Percentiles rank a stretch among this genome's conserved stretches.
Evolutionary conservation across 306 rosid species (phyloP).

Genomic region (Abrus pulchellus): DNA sequence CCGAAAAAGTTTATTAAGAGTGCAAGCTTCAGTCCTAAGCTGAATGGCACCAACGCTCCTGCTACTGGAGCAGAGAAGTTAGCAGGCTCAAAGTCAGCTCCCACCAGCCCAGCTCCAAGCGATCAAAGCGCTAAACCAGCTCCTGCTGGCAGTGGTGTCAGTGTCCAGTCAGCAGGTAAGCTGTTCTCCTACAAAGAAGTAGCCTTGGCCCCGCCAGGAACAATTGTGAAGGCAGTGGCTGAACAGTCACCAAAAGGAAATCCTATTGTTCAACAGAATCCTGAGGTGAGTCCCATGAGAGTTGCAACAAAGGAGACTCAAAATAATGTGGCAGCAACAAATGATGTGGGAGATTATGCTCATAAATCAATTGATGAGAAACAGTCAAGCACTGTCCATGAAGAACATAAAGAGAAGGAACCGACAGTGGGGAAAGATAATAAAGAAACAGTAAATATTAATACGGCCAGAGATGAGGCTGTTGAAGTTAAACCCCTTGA

Average conservation of each 20-base stretch:
- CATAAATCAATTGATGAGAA: slow-evolving; percentile 53
- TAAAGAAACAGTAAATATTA: slow-evolving; percentile 49
- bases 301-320: slow-evolving; percentile 51
- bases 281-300: slow-evolving; percentile 54
- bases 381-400: slow-evolving; percentile 35
- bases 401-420: slow-evolving; percentile 50
- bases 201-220: slow-evolving; percentile 97
- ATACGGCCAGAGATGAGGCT: slow-evolving; percentile 48
- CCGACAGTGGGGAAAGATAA: slow-evolving; percentile 43
- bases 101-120: slow-evolving; percentile 65
- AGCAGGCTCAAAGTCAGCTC: slow-evolving; percentile 77
- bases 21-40: slow-evolving; percentile 85
- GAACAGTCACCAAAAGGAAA: slow-evolving; percentile 75
- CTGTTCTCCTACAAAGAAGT: slow-evolving; percentile 97
- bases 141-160: slow-evolving; percentile 56
- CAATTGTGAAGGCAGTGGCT: slow-evolving; percentile 90
- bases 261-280: slow-evolving; percentile 52
- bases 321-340: slow-evolving; percentile 47
- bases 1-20: slow-evolving; percentile 74
- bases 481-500: slow-evolving; percentile 52
- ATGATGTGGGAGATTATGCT: slow-evolving; percentile 53
- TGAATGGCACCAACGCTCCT: slow-evolving; percentile 53
- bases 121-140: slow-evolving; percentile 69
- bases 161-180: slow-evolving; percentile 82
- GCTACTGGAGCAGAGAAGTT: slow-evolving; percentile 61